Base-by-base conservation (phyloP, 2,329 filamentous ascomycete species). In the Apiospora kogelbergensis region DNA sequence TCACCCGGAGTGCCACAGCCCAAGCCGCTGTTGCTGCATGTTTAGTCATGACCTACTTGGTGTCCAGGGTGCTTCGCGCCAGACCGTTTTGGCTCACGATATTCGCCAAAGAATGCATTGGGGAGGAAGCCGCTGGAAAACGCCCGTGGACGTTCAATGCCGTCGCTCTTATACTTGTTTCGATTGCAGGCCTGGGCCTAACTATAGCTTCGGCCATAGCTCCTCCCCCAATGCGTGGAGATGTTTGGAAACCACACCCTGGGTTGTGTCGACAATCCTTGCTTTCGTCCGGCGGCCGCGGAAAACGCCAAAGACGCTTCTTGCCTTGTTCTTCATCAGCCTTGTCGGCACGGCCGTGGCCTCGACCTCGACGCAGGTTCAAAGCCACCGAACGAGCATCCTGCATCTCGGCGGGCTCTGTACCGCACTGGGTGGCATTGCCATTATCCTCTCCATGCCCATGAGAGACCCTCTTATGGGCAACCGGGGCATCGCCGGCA, bases 401-500 rank as follows among this genome's bases (percentile, higher is more conserved):
- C 67, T 83, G 24, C 69, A 77, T n/a, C 71, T 79, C 22, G 73
- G 76, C 73, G 72, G 80, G 69, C 70, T 86, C 5, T 72, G 78
- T 11, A 74, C 84, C 20, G 81, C 86, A 0, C 71, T 87, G 6
- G 71, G 79, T 6, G 85, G 84, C 1, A 80, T 90, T 7, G 48
- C 84, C 2, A 72, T 88, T 17, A 86, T 93, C 65, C 76, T 93
- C 15, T 80, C 84, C 30, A 94, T 94, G 91, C 92, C 92, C 7
- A 80, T 94, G 73, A 86, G 92, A 26, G 86, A 92, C 69, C 87
- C 89, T 0, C 76, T 76, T 0, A 76, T 90, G 4, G 81, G 85
- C 24, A 81, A 77, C 3, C 78, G 85, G 10, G 86, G 85, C 0
- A 93, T 95, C 68, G 89, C 89, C 66, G 79, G 81, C 20, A 83